phyloP scores from a whole-genome alignment of 1,284 basidiomycete species.

The Hypsizygus ulmarius region DNA sequence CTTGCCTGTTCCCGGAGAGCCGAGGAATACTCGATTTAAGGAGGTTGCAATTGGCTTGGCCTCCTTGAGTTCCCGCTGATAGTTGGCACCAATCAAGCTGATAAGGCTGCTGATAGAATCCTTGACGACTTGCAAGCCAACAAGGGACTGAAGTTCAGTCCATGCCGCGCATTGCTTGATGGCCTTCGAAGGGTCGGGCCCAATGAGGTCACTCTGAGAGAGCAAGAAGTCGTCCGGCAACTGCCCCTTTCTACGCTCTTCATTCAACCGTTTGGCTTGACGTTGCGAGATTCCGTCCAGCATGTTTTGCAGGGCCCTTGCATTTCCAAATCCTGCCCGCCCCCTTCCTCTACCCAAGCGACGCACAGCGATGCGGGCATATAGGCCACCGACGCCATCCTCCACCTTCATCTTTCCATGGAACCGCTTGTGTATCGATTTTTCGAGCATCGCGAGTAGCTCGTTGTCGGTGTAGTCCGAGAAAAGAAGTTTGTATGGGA shows the following conservation, averaged over 20 bases:
- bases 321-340: constrained; percentile 60
- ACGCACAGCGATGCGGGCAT: constrained; percentile 50
- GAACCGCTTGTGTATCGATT: constrained; percentile 44
- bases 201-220: constrained; percentile 55
- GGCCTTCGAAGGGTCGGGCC: constrained; percentile 55
- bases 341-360: constrained; percentile 56
- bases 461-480: constrained; percentile 58
- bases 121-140: constrained; percentile 57
- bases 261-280: constrained; percentile 47
- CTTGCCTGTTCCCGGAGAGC: constrained; percentile 66
- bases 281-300: constrained; percentile 44
- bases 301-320: constrained; percentile 54
- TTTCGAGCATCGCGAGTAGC: constrained; percentile 48
- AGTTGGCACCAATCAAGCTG: constrained; percentile 48
- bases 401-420: constrained; percentile 52
- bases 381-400: constrained; percentile 53
- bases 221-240: constrained; percentile 49
- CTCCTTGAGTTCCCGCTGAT: constrained; percentile 55
- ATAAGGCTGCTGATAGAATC: constrained; percentile 49
- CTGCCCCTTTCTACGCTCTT: constrained; percentile 38
- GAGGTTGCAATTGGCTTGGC: constrained; percentile 49
- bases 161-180: constrained; percentile 45
- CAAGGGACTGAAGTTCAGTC: constrained; percentile 50
- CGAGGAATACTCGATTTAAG: constrained; percentile 62
- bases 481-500: constrained; percentile 59